A percentile compares a stretch with the other conserved stretches of the same genome.
Conservation (phyloP, 2,329 filamentous ascomycete species). For the Chrysoporthe cubensis region DNA sequence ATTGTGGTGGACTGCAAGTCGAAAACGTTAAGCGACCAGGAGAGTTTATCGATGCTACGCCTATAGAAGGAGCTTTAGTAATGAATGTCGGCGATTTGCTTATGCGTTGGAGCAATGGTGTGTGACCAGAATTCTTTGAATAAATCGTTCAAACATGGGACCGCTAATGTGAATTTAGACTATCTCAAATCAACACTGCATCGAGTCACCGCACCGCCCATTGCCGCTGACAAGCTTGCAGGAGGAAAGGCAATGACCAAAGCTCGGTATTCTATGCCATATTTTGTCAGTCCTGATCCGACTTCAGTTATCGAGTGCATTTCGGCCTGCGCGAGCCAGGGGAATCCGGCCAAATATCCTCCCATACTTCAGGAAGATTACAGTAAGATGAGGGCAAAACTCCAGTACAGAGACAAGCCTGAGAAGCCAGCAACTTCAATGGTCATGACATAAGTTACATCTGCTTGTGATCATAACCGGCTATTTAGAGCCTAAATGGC, state of each 20-base stretch:
- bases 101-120: conserved; percentile 30
- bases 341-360: conserved; percentile 51
- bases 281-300: conserved; percentile 57
- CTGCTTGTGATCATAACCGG: too few species aligned
- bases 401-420: conserved; percentile 26
- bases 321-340: conserved; percentile 46
- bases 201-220: conserved; percentile 22
- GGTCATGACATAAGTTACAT: not conserved
- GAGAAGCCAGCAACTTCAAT: not conserved
- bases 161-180: conserved; percentile 12
- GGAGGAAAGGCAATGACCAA: conserved; percentile 19
- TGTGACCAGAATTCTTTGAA: not conserved
- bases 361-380: conserved; percentile 36
- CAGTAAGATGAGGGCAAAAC: conserved; percentile 25
- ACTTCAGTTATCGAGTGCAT: conserved; percentile 55
- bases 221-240: conserved; percentile 42
- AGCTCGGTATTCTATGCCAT: conserved; percentile 61
- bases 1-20: conserved; percentile 49
- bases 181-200: conserved; percentile 30
- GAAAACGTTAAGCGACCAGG: conserved; percentile 22
- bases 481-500: too few species aligned
- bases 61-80: conserved; percentile 22
- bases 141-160: too few species aligned
- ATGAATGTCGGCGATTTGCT: conserved; percentile 29
- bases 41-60: conserved; percentile 27